Evolutionary conservation across 75 land plant species (phyloP).

Genomic region (Larix kaempferi): DNA sequence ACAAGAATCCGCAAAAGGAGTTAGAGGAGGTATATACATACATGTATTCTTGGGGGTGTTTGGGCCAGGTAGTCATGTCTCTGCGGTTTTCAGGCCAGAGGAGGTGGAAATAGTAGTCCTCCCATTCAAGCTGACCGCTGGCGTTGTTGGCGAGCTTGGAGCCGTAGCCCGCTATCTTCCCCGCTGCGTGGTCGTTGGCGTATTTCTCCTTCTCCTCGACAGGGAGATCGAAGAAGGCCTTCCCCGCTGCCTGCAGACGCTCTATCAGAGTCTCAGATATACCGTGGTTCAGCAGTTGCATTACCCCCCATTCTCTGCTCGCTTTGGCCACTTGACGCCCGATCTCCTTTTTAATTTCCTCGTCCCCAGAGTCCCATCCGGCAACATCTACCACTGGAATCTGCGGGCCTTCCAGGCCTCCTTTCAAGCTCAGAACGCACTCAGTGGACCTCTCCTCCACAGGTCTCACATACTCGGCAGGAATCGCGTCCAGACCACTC

Average conservation of each 20-base stretch:
- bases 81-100: conserved; percentile 58
- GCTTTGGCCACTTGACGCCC: conserved; percentile 32
- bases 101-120: conserved; percentile 78
- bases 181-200: conserved; percentile 54
- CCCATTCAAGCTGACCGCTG: conserved; percentile 83
- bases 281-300: conserved; percentile 64
- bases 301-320: conserved; percentile 67
- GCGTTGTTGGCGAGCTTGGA: conserved; percentile 73
- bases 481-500: conserved; percentile 37
- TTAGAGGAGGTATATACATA: conserved; percentile 12
- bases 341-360: conserved; percentile 16
- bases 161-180: conserved; percentile 69
- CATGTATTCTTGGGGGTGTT: conserved; percentile 56
- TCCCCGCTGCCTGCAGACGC: conserved; percentile 29
- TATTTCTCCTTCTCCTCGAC: conserved; percentile 65
- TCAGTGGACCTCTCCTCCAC: conserved; percentile 28
- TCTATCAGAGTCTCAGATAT: conserved; percentile 38
- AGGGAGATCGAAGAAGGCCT: conserved; percentile 47
- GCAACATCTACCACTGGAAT: conserved; percentile 45
- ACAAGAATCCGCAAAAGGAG: not conserved
- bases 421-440: too few relatives aligned
- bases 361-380: conserved; percentile 14
- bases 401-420: conserved; percentile 23
- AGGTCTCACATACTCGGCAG: conserved; percentile 50
- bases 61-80: conserved; percentile 67